Evolutionary conservation across 1,284 basidiomycete species (phyloP), one percentile per base, ranked within the genome.

Genomic region (Phlebopus sp.): DNA sequence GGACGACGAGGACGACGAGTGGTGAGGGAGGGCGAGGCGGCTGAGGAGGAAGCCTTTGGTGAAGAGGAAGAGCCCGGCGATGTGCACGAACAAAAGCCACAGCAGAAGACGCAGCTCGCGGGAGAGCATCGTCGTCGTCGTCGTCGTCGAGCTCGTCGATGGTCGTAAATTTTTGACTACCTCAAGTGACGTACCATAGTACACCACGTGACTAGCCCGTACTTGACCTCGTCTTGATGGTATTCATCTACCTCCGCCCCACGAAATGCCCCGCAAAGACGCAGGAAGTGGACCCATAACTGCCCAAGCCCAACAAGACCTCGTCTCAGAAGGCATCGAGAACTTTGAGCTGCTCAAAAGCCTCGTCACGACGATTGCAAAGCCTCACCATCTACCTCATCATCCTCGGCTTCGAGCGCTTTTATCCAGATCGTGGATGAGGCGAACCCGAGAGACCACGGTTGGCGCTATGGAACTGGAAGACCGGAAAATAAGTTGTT

Each of bases 41-140:
- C 85, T 89, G 46, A 97, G 76, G 23, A 97, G 81, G 67, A 97
- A 97, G 5, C 94, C 94, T 40, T 83, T 77, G 0, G 88, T 90
- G 70, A 96, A 97, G 46, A 95, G 79, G 57, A 86, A 86, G 40
- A 88, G 78, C 25, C 81, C 85, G 23, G 77, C 72, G 36, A 80
- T 59, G 55, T 89, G 85, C 21, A 79, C 58, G 43, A 80, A 67
- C 59, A 81, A 74, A 35, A 90, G 73, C 74, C 79, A 78, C 36
- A 84, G 58, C 6, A 88, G 59, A 37, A 88, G 57, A 21, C 31
- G 37, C 5, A 54, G 45, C 44, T 50, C 57, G 47, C 51, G 56
- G 15, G 47, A n/a, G 35, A 54, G 37, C 55, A 64, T 65, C 21
- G 39, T 32, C 40, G 27, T 50, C 6, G 21, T n/a, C n/a, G n/a